Evolutionary conservation across 192 early-diverging fungal species (phyloP).

Genomic region (Backusella psychrophila): DNA sequence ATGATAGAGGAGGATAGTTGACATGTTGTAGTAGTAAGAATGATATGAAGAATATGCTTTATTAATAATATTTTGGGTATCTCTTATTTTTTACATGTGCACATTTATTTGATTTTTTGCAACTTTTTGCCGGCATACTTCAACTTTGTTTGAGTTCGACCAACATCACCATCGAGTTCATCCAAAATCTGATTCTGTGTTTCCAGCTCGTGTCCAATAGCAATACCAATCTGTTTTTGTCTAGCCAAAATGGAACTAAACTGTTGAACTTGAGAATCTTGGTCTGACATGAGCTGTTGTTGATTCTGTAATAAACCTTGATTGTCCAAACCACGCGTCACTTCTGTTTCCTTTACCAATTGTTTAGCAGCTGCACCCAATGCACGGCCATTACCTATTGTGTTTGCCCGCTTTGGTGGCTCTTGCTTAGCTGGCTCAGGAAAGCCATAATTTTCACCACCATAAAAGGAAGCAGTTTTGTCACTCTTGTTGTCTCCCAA

Average conservation of each 20-base stretch:
- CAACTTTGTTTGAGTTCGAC: slow-evolving; percentile 70
- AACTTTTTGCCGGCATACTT: slow-evolving; percentile 79
- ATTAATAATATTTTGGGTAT: neutral
- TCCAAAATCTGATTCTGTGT: slow-evolving; percentile 86
- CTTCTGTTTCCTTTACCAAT: slow-evolving; percentile 62
- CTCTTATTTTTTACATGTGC: neutral
- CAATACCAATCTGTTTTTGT: slow-evolving; percentile 83
- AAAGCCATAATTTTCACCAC: neutral
- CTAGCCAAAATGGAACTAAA: slow-evolving; percentile 74
- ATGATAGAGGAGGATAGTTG: neutral
- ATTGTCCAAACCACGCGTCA: slow-evolving; percentile 77
- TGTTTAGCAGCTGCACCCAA: slow-evolving; percentile 22
- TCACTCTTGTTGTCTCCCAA: slow-evolving; percentile 20
- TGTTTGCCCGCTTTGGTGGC: slow-evolving; percentile 1
- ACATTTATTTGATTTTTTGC: slow-evolving; percentile 57
- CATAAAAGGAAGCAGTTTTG: neutral
- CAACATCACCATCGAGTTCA: slow-evolving; percentile 81
- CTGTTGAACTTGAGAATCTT: slow-evolving; percentile 77
- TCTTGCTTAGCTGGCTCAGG: neutral
- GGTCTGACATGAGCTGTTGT: slow-evolving; percentile 71
- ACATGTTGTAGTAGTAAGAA: neutral
- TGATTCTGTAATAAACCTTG: slow-evolving; percentile 76
- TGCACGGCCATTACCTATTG: slow-evolving; percentile 8
- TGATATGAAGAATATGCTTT: neutral
- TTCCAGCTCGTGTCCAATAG: slow-evolving; percentile 90